A percentile compares a stretch with the other conserved stretches of the same genome.
Evolutionary conservation across 169 alveolate genomes (phyloP).

Genomic region (Cytauxzoon felis): DNA sequence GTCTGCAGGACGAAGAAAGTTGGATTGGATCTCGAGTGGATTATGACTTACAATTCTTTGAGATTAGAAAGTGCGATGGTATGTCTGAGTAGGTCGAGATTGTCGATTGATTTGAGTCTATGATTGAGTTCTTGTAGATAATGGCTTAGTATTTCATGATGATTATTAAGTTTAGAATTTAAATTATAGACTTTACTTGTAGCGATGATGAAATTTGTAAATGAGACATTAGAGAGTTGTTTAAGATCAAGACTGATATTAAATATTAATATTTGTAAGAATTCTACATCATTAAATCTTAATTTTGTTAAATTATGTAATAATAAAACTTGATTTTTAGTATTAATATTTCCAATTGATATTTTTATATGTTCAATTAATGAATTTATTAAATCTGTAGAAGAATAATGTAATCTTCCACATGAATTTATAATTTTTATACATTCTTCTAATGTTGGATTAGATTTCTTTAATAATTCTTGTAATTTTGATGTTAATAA

Average conservation of each 20-base stretch:
- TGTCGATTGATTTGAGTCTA: neutral
- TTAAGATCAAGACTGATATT: neutral
- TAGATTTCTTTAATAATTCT: neutral
- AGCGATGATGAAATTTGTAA: constrained; percentile 35
- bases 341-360: constrained; percentile 12
- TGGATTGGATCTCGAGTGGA: too few relatives aligned
- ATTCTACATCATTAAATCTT: constrained; percentile 18
- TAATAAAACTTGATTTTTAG: constrained; percentile 11
- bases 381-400: neutral
- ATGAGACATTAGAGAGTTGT: constrained; percentile 8
- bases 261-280: constrained; percentile 15
- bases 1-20: too few relatives aligned
- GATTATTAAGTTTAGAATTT: neutral
- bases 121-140: neutral
- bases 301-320: constrained; percentile 40
- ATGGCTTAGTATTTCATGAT: neutral
- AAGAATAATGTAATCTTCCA: constrained; percentile 32
- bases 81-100: constrained; percentile 6
- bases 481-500: neutral
- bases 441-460: constrained; percentile 3
- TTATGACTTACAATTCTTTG: constrained; percentile 1
- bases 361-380: constrained; percentile 2
- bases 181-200: constrained; percentile 2
- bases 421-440: constrained; percentile 22
- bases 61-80: constrained; percentile 7